Evolutionary conservation across 345 rosid genomes (phyloP).

Genomic region (rapeseed (Brassica napus)): DNA sequence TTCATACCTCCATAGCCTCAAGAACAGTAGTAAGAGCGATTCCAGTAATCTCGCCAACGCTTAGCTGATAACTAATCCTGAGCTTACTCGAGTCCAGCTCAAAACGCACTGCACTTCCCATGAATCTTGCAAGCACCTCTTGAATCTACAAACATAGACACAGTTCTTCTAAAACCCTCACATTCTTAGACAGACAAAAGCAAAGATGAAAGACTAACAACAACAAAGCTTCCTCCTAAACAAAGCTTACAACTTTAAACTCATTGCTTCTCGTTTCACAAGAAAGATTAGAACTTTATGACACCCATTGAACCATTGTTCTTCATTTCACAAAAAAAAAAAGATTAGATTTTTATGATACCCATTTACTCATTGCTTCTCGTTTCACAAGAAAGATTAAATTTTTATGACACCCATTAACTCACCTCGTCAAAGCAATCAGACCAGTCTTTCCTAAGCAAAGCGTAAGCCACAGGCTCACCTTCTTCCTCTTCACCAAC

Average conservation of each 20-base stretch:
- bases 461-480: conserved; percentile 70
- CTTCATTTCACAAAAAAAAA: not conserved
- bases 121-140: conserved; percentile 67
- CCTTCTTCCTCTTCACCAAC: conserved; percentile 62
- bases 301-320: not conserved
- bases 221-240: not conserved
- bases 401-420: not conserved
- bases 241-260: not conserved
- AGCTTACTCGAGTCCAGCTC: conserved; percentile 55
- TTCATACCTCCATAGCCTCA: conserved; percentile 85
- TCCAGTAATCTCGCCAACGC: conserved; percentile 51
- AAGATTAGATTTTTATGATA: not conserved
- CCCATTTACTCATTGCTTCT: not conserved
- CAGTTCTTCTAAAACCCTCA: conserved; percentile 52
- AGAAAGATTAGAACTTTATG: not conserved
- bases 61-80: conserved; percentile 54
- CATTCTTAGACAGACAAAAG: not conserved
- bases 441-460: conserved; percentile 76
- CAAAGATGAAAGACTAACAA: not conserved
- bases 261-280: not conserved
- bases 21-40: conserved; percentile 62
- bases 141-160: conserved; percentile 83
- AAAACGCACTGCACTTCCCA: conserved; percentile 72
- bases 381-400: conserved; percentile 11
- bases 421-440: conserved; percentile 85